Evolutionary conservation across 2,329 filamentous ascomycete species (phyloP).

Genomic region (Dryadomyces sulphureus): DNA sequence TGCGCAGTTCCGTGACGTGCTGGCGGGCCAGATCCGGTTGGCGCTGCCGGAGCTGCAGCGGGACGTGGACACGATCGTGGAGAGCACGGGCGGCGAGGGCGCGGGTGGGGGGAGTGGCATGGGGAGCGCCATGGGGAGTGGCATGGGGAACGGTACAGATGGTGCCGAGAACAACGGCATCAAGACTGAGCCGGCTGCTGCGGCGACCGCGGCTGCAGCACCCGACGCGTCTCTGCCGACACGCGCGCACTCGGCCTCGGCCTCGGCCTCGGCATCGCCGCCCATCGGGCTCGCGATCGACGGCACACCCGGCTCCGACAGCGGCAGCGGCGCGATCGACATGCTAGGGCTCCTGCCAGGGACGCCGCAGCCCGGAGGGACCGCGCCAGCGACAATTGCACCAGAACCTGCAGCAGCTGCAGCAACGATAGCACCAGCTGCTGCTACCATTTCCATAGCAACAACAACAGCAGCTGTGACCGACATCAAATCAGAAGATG

Average conservation of each 20-base stretch:
- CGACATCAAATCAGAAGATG: too few species aligned
- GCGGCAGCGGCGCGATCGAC: constrained; percentile 4
- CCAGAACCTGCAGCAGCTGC: too few species aligned
- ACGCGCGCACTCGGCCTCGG: neutral
- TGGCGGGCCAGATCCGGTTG: constrained; percentile 41
- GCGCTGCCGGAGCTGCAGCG: constrained; percentile 44
- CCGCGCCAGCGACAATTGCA: neutral
- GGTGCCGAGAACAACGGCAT: neutral
- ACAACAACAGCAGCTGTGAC: too few species aligned
- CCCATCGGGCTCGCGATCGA: neutral
- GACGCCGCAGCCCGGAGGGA: constrained; percentile 5
- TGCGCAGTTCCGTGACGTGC: constrained; percentile 42
- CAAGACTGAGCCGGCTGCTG: neutral
- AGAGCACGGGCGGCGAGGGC: constrained; percentile 17
- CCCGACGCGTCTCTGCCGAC: neutral
- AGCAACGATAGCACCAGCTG: too few species aligned
- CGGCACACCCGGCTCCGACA: neutral
- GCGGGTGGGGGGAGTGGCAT: neutral
- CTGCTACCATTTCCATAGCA: too few species aligned
- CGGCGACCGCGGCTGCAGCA: neutral
- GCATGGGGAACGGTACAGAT: neutral
- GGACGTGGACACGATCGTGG: constrained; percentile 36
- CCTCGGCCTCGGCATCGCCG: constrained; percentile 5
- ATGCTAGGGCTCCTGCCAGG: constrained; percentile 10
- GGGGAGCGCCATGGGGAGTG: neutral